A percentile compares a stretch with the other conserved stretches of the same genome.
Conservation (phyloP, 345 rosid species). For the Eucalyptus cloeziana region DNA sequence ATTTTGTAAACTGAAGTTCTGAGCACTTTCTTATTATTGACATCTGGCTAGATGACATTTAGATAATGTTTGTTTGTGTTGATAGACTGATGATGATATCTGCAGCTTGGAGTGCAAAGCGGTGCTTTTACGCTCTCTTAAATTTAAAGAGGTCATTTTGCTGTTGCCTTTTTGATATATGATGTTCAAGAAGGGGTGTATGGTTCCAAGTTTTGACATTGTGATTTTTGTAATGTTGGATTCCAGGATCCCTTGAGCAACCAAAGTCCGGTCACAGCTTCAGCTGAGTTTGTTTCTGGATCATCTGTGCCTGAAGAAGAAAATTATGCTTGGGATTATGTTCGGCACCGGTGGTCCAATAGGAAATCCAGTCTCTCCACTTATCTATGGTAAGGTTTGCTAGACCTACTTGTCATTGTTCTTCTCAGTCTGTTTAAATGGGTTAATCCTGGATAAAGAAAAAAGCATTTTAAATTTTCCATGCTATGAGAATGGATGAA, state of each 20-base stretch:
- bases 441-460: background rate
- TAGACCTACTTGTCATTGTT: background rate
- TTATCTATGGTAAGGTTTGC: slow-evolving; percentile 34
- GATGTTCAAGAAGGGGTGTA: background rate
- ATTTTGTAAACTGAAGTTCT: background rate
- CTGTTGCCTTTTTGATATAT: background rate
- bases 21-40: background rate
- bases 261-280: background rate
- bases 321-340: slow-evolving; percentile 42
- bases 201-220: background rate
- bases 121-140: slow-evolving; percentile 28
- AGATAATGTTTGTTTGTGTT: background rate
- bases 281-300: slow-evolving; percentile 3
- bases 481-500: background rate
- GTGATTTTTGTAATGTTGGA: background rate
- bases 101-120: slow-evolving; percentile 68
- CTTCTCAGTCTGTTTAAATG: background rate
- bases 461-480: background rate
- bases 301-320: slow-evolving; percentile 8
- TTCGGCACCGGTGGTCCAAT: slow-evolving; percentile 26
- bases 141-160: slow-evolving; percentile 22
- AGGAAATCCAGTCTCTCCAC: slow-evolving; percentile 49
- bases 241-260: slow-evolving; percentile 15
- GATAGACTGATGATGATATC: slow-evolving; percentile 63
- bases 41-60: background rate